Conservation (phyloP, 1,284 basidiomycete species). For the Bondarzewia mesenterica region DNA sequence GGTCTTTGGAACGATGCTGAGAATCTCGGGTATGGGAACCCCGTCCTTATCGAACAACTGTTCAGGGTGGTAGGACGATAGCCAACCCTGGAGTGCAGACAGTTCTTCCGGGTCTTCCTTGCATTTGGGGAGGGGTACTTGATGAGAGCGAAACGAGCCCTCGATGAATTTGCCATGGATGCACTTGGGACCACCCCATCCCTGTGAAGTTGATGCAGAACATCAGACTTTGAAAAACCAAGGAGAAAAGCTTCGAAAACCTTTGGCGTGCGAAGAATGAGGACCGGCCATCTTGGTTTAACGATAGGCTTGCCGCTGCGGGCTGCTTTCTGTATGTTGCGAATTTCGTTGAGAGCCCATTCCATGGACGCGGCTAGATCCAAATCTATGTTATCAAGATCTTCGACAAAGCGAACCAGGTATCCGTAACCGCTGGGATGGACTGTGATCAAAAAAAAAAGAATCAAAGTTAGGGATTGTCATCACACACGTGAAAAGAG, state of each 20-base stretch:
- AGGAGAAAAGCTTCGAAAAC: slow-evolving; percentile 14
- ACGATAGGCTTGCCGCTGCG: slow-evolving; percentile 65
- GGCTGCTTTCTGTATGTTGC: slow-evolving; percentile 72
- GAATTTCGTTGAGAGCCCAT: slow-evolving; percentile 76
- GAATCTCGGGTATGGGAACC: slow-evolving; percentile 40
- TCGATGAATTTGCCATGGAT: slow-evolving; percentile 67
- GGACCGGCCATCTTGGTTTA: slow-evolving; percentile 83
- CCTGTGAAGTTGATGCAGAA: slow-evolving; percentile 27
- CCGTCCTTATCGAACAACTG: slow-evolving; percentile 56
- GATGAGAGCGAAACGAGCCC: slow-evolving; percentile 69
- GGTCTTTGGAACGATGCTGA: slow-evolving; percentile 46
- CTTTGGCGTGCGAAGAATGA: slow-evolving; percentile 80
- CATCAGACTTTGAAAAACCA: neutral
- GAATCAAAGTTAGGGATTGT: neutral
- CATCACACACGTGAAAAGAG: slow-evolving; percentile 52
- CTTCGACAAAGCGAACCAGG: slow-evolving; percentile 76
- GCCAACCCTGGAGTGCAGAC: slow-evolving; percentile 57
- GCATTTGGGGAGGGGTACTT: slow-evolving; percentile 74
- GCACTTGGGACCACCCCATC: slow-evolving; percentile 60
- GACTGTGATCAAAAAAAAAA: too few species aligned
- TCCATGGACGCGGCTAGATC: slow-evolving; percentile 75
- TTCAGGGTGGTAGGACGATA: slow-evolving; percentile 53
- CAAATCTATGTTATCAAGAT: slow-evolving; percentile 54
- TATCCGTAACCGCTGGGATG: slow-evolving; percentile 70
- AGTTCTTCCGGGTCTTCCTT: slow-evolving; percentile 62